Conservation (phyloP, 202 grass and related monocot species). For the Musa balbisiana region DNA sequence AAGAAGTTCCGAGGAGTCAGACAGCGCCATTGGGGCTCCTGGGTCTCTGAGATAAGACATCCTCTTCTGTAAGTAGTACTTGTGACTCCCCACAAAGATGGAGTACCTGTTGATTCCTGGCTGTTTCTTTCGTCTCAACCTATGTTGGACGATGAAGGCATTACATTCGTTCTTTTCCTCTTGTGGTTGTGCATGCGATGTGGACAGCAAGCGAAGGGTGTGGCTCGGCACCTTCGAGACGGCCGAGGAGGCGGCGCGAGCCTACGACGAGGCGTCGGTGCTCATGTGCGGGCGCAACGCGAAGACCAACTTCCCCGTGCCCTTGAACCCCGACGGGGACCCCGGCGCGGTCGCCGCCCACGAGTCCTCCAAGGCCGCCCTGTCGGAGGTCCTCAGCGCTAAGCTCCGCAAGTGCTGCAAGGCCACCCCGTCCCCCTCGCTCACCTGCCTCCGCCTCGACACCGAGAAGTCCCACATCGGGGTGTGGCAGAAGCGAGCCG, state of each 20-base stretch:
- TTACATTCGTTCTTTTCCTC: not conserved
- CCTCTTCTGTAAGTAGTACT: slow-evolving; percentile 70
- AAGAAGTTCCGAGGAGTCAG: slow-evolving; percentile 99
- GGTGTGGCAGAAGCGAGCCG: slow-evolving; percentile 97
- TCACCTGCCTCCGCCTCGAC: slow-evolving; percentile 97
- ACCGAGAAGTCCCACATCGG: slow-evolving; percentile 96
- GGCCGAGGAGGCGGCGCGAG: slow-evolving; percentile 88
- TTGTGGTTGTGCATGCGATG: not conserved
- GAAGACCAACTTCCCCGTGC: slow-evolving; percentile 96
- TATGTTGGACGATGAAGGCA: not conserved
- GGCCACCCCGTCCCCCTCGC: slow-evolving; percentile 67
- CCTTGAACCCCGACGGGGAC: slow-evolving; percentile 39
- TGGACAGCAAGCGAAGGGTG: slow-evolving; percentile 79
- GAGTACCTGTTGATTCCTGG: not conserved
- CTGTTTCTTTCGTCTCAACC: too few species aligned
- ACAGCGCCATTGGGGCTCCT: slow-evolving; percentile 99
- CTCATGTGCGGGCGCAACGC: slow-evolving; percentile 98
- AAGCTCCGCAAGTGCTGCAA: slow-evolving; percentile 97
- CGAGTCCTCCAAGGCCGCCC: not conserved
- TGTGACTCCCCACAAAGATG: not conserved
- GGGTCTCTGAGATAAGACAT: slow-evolving; percentile 99
- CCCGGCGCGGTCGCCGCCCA: not conserved
- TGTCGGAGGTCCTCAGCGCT: slow-evolving; percentile 95
- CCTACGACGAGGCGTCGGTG: slow-evolving; percentile 91
- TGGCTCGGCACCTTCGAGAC: slow-evolving; percentile 99